A percentile compares a stretch with the other conserved stretches of the same genome.
These are phyloP conservation scores for Colletotrichum sp. DNA, from an alignment of 2,329 filamentous ascomycete species.

Conservation along the genomic window DNA sequence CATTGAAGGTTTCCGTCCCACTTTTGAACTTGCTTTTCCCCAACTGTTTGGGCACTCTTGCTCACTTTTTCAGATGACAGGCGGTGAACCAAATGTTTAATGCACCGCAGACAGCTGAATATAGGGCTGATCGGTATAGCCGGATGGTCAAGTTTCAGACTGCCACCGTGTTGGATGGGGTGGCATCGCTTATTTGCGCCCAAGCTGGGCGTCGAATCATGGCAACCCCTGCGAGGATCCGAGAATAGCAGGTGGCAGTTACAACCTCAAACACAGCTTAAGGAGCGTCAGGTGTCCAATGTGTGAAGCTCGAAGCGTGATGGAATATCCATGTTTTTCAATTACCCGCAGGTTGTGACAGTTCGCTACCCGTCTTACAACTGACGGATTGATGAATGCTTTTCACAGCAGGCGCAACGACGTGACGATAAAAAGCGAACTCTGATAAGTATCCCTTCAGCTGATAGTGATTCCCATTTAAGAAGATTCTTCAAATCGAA, in stretches of 20 bases:
- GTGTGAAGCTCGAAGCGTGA: neutral
- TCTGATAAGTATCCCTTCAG: too few species aligned
- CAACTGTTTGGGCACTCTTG: neutral
- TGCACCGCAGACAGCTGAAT: neutral
- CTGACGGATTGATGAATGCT: neutral
- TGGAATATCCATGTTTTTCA: neutral
- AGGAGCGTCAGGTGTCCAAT: neutral
- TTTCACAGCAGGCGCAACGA: neutral
- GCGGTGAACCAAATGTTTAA: neutral
- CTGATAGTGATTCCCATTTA: too few species aligned
- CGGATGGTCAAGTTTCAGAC: neutral
- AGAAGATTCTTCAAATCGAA: too few species aligned
- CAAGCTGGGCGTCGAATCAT: neutral
- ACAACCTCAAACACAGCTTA: neutral
- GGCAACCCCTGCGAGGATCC: neutral
- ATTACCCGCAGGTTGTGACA: neutral
- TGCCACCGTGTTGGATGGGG: neutral
- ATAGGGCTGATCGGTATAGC: neutral
- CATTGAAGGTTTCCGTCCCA: neutral
- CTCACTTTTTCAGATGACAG: neutral
- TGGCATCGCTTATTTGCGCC: neutral
- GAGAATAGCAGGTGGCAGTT: neutral
- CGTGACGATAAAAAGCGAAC: neutral
- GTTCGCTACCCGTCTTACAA: neutral
- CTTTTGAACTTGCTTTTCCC: neutral